Percentiles rank a stretch among this genome's conserved stretches.
These are phyloP conservation scores for Hypoxylon sp. DNA, from an alignment of 2,329 filamentous ascomycete genomes.

Conservation along the genomic window DNA sequence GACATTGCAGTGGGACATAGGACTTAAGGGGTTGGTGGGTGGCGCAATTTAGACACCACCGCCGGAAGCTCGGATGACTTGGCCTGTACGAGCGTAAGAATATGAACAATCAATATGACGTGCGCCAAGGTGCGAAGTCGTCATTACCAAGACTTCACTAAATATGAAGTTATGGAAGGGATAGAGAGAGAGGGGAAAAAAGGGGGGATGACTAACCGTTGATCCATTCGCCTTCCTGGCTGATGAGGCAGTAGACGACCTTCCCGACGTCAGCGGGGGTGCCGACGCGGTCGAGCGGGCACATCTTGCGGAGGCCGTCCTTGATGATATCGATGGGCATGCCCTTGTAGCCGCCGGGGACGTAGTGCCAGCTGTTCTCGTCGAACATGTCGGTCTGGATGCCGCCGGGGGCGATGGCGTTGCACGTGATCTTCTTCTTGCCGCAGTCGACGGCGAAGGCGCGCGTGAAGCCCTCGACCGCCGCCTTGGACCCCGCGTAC, in stretches of 20 bases:
- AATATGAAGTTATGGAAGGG: not conserved
- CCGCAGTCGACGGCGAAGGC: slow-evolving; percentile 80
- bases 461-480: slow-evolving; percentile 80
- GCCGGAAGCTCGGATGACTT: slow-evolving; percentile 55
- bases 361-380: slow-evolving; percentile 77
- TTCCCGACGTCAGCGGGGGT: slow-evolving; percentile 71
- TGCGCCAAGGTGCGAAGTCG: not conserved
- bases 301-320: slow-evolving; percentile 67
- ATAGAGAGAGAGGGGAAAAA: not conserved
- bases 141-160: not conserved
- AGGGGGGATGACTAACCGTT: slow-evolving; percentile 65
- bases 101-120: not conserved
- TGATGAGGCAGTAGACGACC: slow-evolving; percentile 69
- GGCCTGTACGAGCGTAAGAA: slow-evolving; percentile 46
- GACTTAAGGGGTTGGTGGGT: not conserved
- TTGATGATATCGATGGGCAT: slow-evolving; percentile 69
- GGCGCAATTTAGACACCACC: slow-evolving; percentile 50
- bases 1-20: not conserved
- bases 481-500: slow-evolving; percentile 80
- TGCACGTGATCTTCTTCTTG: slow-evolving; percentile 76
- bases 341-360: slow-evolving; percentile 67
- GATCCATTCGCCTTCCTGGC: slow-evolving; percentile 74
- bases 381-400: slow-evolving; percentile 86
- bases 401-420: slow-evolving; percentile 79
- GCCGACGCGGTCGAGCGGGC: slow-evolving; percentile 72